Conservation (phyloP, 768 basidiomycete genomes). For the Mycena kentingensis region DNA sequence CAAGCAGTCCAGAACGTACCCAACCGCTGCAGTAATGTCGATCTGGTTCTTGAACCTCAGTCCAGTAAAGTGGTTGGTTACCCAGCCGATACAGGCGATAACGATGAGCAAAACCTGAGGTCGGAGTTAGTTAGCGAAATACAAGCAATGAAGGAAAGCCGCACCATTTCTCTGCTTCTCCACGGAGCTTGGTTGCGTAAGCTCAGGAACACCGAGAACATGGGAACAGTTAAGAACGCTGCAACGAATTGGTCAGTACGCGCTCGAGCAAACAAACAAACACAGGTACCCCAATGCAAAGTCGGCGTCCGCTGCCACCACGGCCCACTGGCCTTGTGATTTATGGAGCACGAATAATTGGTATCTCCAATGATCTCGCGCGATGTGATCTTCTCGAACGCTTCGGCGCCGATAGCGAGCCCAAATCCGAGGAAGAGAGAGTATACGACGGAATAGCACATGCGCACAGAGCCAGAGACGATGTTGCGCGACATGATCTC, state of each 20-base stretch:
- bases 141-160: conserved; percentile 19
- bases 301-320: conserved; percentile 80
- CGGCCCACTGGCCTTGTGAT: conserved; percentile 56
- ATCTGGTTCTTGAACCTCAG: conserved; percentile 63
- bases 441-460: conserved; percentile 80
- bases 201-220: conserved; percentile 67
- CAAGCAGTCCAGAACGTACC: conserved; percentile 37
- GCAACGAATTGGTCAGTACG: neutral
- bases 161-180: conserved; percentile 56
- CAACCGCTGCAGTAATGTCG: conserved; percentile 80
- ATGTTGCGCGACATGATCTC: conserved; percentile 82
- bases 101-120: conserved; percentile 52
- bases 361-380: conserved; percentile 47
- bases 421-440: conserved; percentile 82
- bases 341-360: conserved; percentile 61
- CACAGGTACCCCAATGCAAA: conserved; percentile 64
- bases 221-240: conserved; percentile 74
- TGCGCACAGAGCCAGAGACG: conserved; percentile 79
- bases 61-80: conserved; percentile 72
- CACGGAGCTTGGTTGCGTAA: conserved; percentile 65
- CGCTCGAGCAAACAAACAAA: neutral
- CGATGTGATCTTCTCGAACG: conserved; percentile 61
- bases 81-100: conserved; percentile 74
- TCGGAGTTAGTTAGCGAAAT: neutral
- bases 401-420: conserved; percentile 73